phyloP scores from a whole-genome alignment of 2,329 filamentous ascomycete genomes.

The Chaetomiaceae sp. region DNA sequence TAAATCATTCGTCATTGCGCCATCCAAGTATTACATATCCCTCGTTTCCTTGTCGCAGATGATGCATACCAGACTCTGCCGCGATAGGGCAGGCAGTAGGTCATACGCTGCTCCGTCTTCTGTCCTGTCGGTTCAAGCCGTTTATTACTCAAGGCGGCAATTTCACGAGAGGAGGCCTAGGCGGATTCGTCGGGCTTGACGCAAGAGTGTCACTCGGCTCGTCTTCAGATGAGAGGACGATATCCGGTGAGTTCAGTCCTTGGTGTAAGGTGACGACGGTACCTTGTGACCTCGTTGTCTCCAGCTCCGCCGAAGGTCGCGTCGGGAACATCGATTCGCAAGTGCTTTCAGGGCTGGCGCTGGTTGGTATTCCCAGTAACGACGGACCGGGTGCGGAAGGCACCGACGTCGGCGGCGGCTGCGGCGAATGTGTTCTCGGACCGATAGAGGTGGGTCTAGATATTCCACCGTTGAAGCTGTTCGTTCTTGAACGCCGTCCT shows the following conservation, averaged over 20 bases:
- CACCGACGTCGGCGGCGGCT: background rate
- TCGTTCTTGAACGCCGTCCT: constrained; percentile 34
- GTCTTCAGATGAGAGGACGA: constrained; percentile 11
- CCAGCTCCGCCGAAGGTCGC: background rate
- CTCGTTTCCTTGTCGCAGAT: too few relatives aligned
- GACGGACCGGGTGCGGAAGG: background rate
- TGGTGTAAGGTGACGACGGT: constrained; percentile 12
- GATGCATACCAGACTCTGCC: too few relatives aligned
- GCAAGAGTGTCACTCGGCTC: background rate
- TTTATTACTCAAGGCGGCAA: too few relatives aligned
- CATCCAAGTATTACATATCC: too few relatives aligned
- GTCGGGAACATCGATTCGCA: constrained; percentile 1
- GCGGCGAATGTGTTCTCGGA: background rate
- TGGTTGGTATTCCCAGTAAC: constrained; percentile 6
- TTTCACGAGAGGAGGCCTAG: background rate
- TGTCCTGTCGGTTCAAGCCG: too few relatives aligned
- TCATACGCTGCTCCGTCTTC: too few relatives aligned
- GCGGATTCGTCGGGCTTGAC: background rate
- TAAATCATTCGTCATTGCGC: too few relatives aligned
- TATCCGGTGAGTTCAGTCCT: constrained; percentile 6
- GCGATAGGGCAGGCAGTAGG: too few relatives aligned
- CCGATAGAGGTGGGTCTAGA: background rate
- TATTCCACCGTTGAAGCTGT: constrained; percentile 36
- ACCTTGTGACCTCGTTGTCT: background rate
- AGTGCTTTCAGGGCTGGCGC: constrained; percentile 5